Conservation (phyloP, 2,329 filamentous ascomycete species). For the Hypoxylon sp. region DNA sequence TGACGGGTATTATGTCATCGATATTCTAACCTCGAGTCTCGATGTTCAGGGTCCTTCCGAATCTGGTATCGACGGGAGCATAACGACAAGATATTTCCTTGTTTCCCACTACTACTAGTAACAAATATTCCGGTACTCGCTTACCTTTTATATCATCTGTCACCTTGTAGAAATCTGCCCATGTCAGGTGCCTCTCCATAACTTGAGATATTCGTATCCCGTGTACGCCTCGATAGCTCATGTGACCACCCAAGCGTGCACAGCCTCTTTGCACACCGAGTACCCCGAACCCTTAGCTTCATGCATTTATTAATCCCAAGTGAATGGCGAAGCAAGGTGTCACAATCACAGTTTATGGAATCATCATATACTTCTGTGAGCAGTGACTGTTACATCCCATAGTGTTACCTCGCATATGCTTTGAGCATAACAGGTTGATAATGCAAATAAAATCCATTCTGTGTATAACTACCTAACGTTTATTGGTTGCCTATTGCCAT, state of each 20-base stretch:
- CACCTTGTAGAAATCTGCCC: neutral
- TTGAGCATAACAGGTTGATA: neutral
- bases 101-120: neutral
- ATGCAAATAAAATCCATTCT: conserved; percentile 46
- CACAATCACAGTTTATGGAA: neutral
- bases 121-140: neutral
- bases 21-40: conserved; percentile 10
- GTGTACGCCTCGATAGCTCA: conserved; percentile 3
- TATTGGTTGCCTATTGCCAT: conserved; percentile 49
- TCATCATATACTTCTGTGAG: neutral
- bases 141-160: conserved; percentile 2
- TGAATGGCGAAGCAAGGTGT: neutral
- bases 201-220: neutral
- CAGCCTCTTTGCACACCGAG: conserved; percentile 27
- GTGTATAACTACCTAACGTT: conserved; percentile 53
- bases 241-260: conserved; percentile 35
- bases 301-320: neutral
- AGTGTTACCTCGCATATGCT: neutral
- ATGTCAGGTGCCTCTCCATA: conserved; percentile 13
- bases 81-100: neutral
- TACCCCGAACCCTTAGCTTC: neutral
- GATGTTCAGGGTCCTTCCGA: conserved; percentile 44
- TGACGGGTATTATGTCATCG: conserved; percentile 36
- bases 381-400: neutral
- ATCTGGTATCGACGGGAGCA: conserved; percentile 27